phyloP scores from a whole-genome alignment of 2,329 filamentous ascomycete genomes.

The Hypoxylon sp. region DNA sequence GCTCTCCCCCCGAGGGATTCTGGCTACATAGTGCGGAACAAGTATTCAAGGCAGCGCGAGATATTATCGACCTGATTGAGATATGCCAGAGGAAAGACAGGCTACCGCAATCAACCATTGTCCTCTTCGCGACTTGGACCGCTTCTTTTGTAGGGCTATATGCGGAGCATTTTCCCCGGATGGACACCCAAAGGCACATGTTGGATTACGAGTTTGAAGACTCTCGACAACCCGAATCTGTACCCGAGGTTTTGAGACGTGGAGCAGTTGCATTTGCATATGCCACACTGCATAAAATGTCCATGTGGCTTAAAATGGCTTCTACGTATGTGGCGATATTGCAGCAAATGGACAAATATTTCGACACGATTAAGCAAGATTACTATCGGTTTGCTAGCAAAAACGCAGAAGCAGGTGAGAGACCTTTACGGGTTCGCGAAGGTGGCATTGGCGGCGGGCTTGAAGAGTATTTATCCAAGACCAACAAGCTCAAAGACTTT shows the following conservation, averaged over 20 bases:
- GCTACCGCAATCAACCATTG: conserved; percentile 72
- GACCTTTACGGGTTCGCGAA: conserved; percentile 52
- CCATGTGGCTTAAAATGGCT: conserved; percentile 63
- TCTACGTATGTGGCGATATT: conserved; percentile 64
- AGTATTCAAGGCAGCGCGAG: conserved; percentile 68
- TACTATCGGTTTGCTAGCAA: conserved; percentile 49
- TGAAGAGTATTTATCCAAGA: conserved; percentile 61
- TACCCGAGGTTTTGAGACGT: conserved; percentile 45
- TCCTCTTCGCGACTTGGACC: conserved; percentile 72
- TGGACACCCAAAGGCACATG: conserved; percentile 69
- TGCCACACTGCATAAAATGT: conserved; percentile 61
- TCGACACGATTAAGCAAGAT: conserved; percentile 59
- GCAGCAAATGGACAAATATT: conserved; percentile 62
- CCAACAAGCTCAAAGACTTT: conserved; percentile 54
- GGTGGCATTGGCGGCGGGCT: conserved; percentile 59
- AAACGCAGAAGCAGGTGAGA: conserved; percentile 38
- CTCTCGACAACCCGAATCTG: conserved; percentile 31
- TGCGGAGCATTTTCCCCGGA: conserved; percentile 71
- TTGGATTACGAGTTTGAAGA: conserved; percentile 50
- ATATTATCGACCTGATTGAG: conserved; percentile 71
- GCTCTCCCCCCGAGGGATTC: conserved; percentile 59
- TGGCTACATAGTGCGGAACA: conserved; percentile 70
- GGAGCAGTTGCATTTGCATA: conserved; percentile 59
- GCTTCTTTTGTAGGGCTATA: conserved; percentile 73
- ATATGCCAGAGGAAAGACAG: conserved; percentile 67